These are phyloP conservation scores for Dendrothele bispora DNA, from an alignment of 768 basidiomycete genomes.

Conservation along the genomic window DNA sequence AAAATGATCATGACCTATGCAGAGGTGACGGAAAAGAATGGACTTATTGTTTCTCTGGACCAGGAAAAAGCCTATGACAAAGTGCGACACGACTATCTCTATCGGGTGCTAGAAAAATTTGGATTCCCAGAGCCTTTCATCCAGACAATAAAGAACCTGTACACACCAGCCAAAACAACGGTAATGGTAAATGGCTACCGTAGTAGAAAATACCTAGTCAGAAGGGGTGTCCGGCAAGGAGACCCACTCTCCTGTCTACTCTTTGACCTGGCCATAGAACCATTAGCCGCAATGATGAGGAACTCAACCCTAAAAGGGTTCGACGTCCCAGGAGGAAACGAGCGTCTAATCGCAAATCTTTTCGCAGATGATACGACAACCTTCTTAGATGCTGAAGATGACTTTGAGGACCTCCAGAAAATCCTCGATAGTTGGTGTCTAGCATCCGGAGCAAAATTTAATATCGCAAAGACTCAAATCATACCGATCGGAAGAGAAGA, in stretches of 20 bases:
- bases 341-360: slow-evolving; percentile 13
- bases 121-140: too few species aligned
- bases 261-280: slow-evolving; percentile 28
- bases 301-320: slow-evolving; percentile 14
- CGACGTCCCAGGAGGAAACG: slow-evolving; percentile 5
- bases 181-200: slow-evolving; percentile 22
- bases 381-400: slow-evolving; percentile 11
- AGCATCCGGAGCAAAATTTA: slow-evolving; percentile 13
- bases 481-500: slow-evolving; percentile 10
- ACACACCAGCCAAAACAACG: too few species aligned
- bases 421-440: slow-evolving; percentile 10
- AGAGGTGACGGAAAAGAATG: too few species aligned
- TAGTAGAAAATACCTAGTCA: slow-evolving; percentile 17
- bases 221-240: slow-evolving; percentile 26
- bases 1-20: too few species aligned
- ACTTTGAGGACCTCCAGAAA: background rate
- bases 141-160: too few species aligned
- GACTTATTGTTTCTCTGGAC: too few species aligned
- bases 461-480: slow-evolving; percentile 19
- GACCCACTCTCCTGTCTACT: too few species aligned
- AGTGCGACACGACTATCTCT: too few species aligned
- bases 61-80: too few species aligned
- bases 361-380: slow-evolving; percentile 24
- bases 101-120: too few species aligned
- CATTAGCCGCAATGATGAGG: slow-evolving; percentile 17